A percentile compares a stretch with the other conserved stretches of the same genome.
phyloP scores from a whole-genome alignment of 1,139 yeast species.

The Taphrina wiesneri region DNA sequence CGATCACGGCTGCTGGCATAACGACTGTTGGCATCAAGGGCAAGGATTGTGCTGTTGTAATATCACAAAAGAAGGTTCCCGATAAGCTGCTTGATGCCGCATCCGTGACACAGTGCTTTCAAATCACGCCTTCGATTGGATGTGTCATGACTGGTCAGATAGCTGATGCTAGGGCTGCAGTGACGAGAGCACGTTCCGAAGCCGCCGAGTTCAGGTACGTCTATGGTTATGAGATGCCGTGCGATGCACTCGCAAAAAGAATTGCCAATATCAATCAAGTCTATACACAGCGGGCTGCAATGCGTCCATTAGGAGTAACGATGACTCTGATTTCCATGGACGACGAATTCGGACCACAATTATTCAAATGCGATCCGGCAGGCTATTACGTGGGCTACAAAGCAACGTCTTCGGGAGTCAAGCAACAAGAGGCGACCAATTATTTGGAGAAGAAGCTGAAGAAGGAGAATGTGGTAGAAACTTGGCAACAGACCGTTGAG shows the following conservation, averaged over 20 bases:
- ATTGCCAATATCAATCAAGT: slow-evolving; percentile 94
- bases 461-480: slow-evolving; percentile 56
- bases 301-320: slow-evolving; percentile 70
- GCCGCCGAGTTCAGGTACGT: slow-evolving; percentile 93
- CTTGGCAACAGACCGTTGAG: slow-evolving; percentile 84
- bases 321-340: slow-evolving; percentile 85
- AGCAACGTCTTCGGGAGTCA: slow-evolving; percentile 95
- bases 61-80: slow-evolving; percentile 93
- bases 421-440: slow-evolving; percentile 93
- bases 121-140: slow-evolving; percentile 57
- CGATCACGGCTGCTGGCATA: slow-evolving; percentile 87
- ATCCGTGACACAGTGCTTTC: slow-evolving; percentile 34
- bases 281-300: slow-evolving; percentile 97
- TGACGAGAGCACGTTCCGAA: slow-evolving; percentile 84
- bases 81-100: slow-evolving; percentile 36
- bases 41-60: slow-evolving; percentile 81
- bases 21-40: slow-evolving; percentile 88
- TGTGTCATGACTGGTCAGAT: slow-evolving; percentile 78
- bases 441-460: slow-evolving; percentile 89
- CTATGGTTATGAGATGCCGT: slow-evolving; percentile 96
- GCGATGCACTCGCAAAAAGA: slow-evolving; percentile 87
- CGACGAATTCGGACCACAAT: slow-evolving; percentile 85
- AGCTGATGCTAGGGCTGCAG: slow-evolving; percentile 92
- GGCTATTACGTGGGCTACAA: slow-evolving; percentile 90
- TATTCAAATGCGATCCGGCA: slow-evolving; percentile 95